A percentile compares a stretch with the other conserved stretches of the same genome.
Evolutionary conservation across 2,329 filamentous ascomycete genomes (phyloP).

Genomic region (Westerdykella sp.): DNA sequence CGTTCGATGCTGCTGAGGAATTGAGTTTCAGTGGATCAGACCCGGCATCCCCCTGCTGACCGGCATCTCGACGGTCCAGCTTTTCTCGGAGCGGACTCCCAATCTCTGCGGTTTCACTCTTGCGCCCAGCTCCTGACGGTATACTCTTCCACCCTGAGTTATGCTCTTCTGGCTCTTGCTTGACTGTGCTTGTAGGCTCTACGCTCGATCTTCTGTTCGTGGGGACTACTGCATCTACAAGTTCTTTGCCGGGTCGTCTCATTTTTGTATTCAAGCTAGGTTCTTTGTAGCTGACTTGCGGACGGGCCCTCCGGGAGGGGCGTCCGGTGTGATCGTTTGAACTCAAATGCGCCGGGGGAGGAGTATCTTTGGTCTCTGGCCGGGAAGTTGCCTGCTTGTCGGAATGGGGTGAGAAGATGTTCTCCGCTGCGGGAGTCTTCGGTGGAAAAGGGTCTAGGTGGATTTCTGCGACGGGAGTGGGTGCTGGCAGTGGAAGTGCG

Average conservation of each 20-base stretch:
- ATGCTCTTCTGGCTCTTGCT: conserved; percentile 20
- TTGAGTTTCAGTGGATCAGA: conserved; percentile 12
- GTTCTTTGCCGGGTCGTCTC: conserved; percentile 43
- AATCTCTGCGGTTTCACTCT: conserved; percentile 23
- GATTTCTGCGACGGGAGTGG: conserved; percentile 23
- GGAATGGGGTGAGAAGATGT: conserved; percentile 41
- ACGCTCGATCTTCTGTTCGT: conserved; percentile 21
- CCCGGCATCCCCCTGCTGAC: conserved; percentile 14
- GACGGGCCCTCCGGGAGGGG: conserved; percentile 41
- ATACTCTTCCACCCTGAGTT: conserved; percentile 25
- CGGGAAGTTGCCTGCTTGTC: conserved; percentile 38
- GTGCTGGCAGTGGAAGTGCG: conserved; percentile 15
- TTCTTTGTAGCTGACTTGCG: conserved; percentile 46
- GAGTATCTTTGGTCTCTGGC: conserved; percentile 38
- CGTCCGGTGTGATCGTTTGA: conserved; percentile 32
- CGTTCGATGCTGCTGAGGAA: conserved; percentile 25
- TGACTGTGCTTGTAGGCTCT: conserved; percentile 21
- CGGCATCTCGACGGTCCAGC: conserved; percentile 10
- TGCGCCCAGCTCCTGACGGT: conserved; percentile 9
- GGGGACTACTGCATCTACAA: conserved; percentile 41
- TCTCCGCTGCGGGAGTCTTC: conserved; percentile 34
- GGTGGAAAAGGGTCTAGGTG: conserved; percentile 34
- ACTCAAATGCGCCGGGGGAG: conserved; percentile 38
- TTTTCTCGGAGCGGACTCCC: conserved; percentile 36
- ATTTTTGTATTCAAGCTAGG: conserved; percentile 46